Percentiles rank a stretch among this genome's conserved stretches.
Conservation (phyloP, 495 filamentous ascomycete genomes). For the Penicillium coffeae region DNA sequence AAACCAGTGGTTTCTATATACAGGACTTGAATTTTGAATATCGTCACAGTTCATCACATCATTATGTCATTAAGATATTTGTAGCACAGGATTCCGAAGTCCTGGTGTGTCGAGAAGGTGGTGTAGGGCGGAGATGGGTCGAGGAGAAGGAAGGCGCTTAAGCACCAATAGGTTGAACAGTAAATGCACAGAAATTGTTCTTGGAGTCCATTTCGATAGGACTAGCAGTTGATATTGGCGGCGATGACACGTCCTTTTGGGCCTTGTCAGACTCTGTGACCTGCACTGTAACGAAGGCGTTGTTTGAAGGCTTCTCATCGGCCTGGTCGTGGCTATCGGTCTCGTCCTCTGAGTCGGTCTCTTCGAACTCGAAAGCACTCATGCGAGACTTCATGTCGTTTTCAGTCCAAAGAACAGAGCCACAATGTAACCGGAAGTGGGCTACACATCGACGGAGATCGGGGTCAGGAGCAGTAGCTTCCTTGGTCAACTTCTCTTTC, state of each 20-base stretch:
- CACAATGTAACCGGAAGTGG: conserved; percentile 39
- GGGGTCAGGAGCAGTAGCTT: conserved; percentile 40
- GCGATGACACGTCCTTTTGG: conserved; percentile 1
- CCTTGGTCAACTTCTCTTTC: conserved; percentile 39
- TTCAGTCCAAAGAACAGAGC: conserved; percentile 39
- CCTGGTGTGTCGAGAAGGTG: not conserved
- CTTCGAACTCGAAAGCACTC: conserved; percentile 41
- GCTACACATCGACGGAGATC: conserved; percentile 41
- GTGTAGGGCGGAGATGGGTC: not conserved
- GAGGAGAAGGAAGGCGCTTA: not conserved
- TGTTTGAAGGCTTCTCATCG: not conserved
- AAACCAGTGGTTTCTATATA: conserved; percentile 1
- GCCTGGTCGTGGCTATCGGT: not conserved
- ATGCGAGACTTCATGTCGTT: conserved; percentile 43
- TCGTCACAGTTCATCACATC: conserved; percentile 1
- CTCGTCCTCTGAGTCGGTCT: conserved; percentile 24
- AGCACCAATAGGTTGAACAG: conserved; percentile 14
- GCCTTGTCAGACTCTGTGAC: conserved; percentile 8
- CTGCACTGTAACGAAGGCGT: conserved; percentile 4
- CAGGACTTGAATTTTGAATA: not conserved
- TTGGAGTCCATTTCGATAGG: conserved; percentile 15
- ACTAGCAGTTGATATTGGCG: not conserved
- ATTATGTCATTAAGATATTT: no score
- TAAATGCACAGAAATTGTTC: conserved; percentile 15
- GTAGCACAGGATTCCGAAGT: not conserved